A percentile compares a stretch with the other conserved stretches of the same genome.
phyloP scores from a whole-genome alignment of 148 eudicot genomes.

The Rhododendron vialii region DNA sequence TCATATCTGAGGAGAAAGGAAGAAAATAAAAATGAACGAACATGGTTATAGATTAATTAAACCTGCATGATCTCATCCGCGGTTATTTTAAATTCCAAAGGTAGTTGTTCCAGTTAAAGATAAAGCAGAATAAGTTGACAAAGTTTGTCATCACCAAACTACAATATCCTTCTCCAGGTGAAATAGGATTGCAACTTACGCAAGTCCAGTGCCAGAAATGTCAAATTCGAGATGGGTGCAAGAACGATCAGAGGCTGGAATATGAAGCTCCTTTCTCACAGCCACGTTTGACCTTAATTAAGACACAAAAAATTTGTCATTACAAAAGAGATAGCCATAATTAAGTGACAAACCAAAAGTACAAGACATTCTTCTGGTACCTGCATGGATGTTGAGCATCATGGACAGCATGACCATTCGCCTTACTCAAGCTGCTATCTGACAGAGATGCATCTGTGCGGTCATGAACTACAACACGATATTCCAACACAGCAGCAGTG shows the following conservation, averaged over 20 bases:
- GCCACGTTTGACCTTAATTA: constrained; percentile 68
- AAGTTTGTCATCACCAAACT: neutral
- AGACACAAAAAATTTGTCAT: neutral
- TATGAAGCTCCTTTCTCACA: constrained; percentile 82
- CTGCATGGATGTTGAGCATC: constrained; percentile 97
- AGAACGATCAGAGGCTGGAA: constrained; percentile 88
- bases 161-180: neutral
- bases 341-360: neutral
- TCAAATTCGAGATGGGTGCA: constrained; percentile 97
- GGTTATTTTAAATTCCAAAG: neutral
- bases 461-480: constrained; percentile 65
- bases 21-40: neutral
- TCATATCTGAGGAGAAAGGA: constrained; percentile 57
- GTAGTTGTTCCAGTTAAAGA: neutral
- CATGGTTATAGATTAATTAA: neutral
- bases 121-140: neutral
- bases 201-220: constrained; percentile 69
- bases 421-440: constrained; percentile 48
- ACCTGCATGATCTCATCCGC: neutral
- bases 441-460: constrained; percentile 24
- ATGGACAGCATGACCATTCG: constrained; percentile 74
- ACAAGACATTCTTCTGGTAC: constrained; percentile 22
- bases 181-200: constrained; percentile 46
- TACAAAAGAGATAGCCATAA: constrained; percentile 7
- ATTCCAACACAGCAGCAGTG: constrained; percentile 83